phyloP scores from a whole-genome alignment of 331 rosid genomes.

The Phaseolus coccineus region DNA sequence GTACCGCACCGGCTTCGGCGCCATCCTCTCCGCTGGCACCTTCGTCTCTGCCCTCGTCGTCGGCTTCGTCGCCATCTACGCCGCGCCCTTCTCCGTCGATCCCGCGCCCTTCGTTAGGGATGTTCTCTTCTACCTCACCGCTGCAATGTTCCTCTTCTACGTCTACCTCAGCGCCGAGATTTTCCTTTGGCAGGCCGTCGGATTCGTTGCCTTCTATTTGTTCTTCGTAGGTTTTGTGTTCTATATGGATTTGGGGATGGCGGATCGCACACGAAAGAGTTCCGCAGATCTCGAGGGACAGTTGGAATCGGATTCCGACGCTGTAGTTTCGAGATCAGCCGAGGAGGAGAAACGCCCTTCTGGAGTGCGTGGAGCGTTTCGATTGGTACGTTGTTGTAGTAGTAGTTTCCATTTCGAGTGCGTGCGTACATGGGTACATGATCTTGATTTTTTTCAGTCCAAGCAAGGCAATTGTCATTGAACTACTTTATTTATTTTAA shows the following conservation, averaged over 20 bases:
- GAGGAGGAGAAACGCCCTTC: slow-evolving; percentile 50
- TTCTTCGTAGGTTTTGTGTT: slow-evolving; percentile 91
- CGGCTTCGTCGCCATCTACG: slow-evolving; percentile 88
- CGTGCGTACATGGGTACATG: background rate
- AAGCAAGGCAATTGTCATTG: background rate
- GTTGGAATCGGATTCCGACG: slow-evolving; percentile 42
- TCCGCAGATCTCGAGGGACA: slow-evolving; percentile 56
- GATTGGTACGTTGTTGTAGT: slow-evolving; percentile 58
- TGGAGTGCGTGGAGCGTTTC: slow-evolving; percentile 50
- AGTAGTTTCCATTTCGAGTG: background rate
- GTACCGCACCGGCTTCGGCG: slow-evolving; percentile 82
- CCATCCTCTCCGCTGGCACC: slow-evolving; percentile 91
- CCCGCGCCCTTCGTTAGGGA: slow-evolving; percentile 88
- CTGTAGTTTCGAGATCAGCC: slow-evolving; percentile 35
- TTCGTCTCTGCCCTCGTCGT: slow-evolving; percentile 95
- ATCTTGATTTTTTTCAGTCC: background rate
- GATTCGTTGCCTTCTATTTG: slow-evolving; percentile 77
- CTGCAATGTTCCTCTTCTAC: slow-evolving; percentile 81
- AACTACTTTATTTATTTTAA: background rate
- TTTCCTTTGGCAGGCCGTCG: slow-evolving; percentile 90
- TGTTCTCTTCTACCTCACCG: slow-evolving; percentile 74
- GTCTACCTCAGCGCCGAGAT: slow-evolving; percentile 94
- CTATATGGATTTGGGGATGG: slow-evolving; percentile 85
- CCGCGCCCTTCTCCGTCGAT: slow-evolving; percentile 79
- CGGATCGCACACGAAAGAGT: slow-evolving; percentile 44